These are phyloP conservation scores for Hevea brasiliensis DNA, from an alignment of 345 rosid genomes.

Conservation along the genomic window DNA sequence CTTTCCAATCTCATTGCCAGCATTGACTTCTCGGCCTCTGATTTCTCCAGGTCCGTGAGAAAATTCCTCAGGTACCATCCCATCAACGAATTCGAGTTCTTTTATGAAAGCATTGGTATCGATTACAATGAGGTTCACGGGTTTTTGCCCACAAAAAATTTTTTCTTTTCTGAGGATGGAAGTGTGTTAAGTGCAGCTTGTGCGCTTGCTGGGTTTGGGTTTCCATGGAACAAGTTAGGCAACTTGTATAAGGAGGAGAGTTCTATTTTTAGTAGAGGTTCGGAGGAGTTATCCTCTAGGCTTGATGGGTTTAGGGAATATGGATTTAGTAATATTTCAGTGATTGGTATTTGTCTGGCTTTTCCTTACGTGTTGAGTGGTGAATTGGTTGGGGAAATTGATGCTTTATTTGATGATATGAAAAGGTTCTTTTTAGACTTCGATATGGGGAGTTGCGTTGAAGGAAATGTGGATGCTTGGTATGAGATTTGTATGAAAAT, in stretches of 20 bases:
- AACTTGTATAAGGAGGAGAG: slow-evolving; percentile 52
- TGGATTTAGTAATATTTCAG: slow-evolving; percentile 41
- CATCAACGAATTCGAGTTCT: slow-evolving; percentile 71
- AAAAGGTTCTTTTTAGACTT: slow-evolving; percentile 45
- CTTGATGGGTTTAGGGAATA: slow-evolving; percentile 34
- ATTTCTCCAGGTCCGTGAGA: slow-evolving; percentile 42
- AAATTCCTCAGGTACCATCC: slow-evolving; percentile 65
- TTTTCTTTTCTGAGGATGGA: slow-evolving; percentile 61
- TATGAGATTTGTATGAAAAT: slow-evolving; percentile 43
- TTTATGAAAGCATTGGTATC: slow-evolving; percentile 76
- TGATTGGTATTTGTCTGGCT: slow-evolving; percentile 61
- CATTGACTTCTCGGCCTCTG: slow-evolving; percentile 34
- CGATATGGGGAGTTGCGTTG: slow-evolving; percentile 35
- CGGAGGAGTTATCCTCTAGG: slow-evolving; percentile 38
- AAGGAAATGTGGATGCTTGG: slow-evolving; percentile 55
- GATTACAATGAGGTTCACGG: slow-evolving; percentile 41
- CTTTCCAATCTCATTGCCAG: slow-evolving; percentile 47
- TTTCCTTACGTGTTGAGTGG: slow-evolving; percentile 47
- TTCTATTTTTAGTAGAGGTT: slow-evolving; percentile 42
- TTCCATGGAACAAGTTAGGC: slow-evolving; percentile 71
- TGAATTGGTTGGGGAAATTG: slow-evolving; percentile 35
- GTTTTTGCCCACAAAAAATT: slow-evolving; percentile 50
- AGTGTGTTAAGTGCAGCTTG: slow-evolving; percentile 42
- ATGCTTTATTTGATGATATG: slow-evolving; percentile 45
- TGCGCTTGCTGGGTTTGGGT: slow-evolving; percentile 57